phyloP scores from a whole-genome alignment of 768 basidiomycete genomes.

The Tricholoma sp. region DNA sequence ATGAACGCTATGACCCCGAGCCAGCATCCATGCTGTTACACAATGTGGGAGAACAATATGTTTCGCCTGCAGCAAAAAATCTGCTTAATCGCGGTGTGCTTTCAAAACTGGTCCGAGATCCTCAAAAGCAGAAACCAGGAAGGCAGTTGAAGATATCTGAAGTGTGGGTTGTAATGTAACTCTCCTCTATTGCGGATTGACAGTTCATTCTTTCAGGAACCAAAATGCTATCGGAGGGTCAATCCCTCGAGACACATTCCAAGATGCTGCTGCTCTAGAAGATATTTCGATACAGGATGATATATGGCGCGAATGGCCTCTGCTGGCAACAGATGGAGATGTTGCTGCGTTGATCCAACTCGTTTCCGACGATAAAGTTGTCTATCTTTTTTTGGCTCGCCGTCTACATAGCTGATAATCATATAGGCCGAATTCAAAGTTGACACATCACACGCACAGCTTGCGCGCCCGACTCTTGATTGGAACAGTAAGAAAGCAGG shows the following conservation, averaged over 20 bases:
- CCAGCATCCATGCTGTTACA: conserved; percentile 52
- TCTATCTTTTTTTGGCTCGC: conserved; percentile 9
- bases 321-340: conserved; percentile 78
- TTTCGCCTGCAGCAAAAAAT: conserved; percentile 51
- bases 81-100: conserved; percentile 63
- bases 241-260: conserved; percentile 58
- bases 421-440: conserved; percentile 66
- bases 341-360: conserved; percentile 69
- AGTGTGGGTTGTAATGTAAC: conserved; percentile 29
- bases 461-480: conserved; percentile 53
- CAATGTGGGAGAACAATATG: conserved; percentile 48
- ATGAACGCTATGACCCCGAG: conserved; percentile 62
- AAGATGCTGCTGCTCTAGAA: conserved; percentile 65
- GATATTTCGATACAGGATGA: conserved; percentile 46
- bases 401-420: neutral
- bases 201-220: conserved; percentile 40
- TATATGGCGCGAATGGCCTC: conserved; percentile 72
- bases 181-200: neutral
- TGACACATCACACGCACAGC: conserved; percentile 57
- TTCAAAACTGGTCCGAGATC: conserved; percentile 61
- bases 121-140: conserved; percentile 60
- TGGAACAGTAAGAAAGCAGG: conserved; percentile 92
- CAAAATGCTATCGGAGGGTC: conserved; percentile 61
- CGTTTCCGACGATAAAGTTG: conserved; percentile 76
- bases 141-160: conserved; percentile 76